phyloP scores from a whole-genome alignment of 257 asterid species.

The Ballota nigra region DNA sequence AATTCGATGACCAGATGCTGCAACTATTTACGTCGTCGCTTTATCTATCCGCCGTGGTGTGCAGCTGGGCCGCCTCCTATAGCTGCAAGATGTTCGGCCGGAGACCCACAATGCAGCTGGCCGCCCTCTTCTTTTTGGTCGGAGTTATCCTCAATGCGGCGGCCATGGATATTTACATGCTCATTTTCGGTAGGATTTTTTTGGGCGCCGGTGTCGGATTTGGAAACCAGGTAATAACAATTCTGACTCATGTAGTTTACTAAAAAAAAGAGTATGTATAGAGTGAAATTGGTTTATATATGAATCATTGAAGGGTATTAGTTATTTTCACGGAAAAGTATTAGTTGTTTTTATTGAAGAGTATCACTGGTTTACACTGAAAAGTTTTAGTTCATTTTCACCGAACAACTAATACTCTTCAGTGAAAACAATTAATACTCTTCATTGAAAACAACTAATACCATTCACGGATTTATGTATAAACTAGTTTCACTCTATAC shows the following conservation, averaged over 20 bases:
- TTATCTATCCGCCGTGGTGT: conserved; percentile 47
- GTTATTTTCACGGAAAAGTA: too few species aligned
- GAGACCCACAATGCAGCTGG: conserved; percentile 44
- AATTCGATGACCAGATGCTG: conserved; percentile 44
- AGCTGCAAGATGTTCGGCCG: conserved; percentile 39
- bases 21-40: conserved; percentile 58
- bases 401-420: too few species aligned
- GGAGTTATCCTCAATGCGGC: conserved; percentile 37
- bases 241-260: not conserved
- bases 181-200: conserved; percentile 44
- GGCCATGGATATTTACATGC: conserved; percentile 31
- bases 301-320: too few species aligned
- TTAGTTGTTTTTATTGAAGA: too few species aligned
- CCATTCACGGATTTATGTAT: too few species aligned
- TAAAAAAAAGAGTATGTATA: too few species aligned
- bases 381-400: too few species aligned
- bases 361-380: too few species aligned
- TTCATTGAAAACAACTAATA: too few species aligned
- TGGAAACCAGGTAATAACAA: conserved; percentile 47
- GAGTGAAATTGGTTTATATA: too few species aligned
- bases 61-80: conserved; percentile 42
- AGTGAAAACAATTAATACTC: too few species aligned
- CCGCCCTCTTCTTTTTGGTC: conserved; percentile 36
- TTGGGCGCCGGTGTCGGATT: conserved; percentile 59
- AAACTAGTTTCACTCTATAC: too few species aligned